phyloP scores from a whole-genome alignment of 129 eudicot genomes.

The Deinandra increscens region DNA sequence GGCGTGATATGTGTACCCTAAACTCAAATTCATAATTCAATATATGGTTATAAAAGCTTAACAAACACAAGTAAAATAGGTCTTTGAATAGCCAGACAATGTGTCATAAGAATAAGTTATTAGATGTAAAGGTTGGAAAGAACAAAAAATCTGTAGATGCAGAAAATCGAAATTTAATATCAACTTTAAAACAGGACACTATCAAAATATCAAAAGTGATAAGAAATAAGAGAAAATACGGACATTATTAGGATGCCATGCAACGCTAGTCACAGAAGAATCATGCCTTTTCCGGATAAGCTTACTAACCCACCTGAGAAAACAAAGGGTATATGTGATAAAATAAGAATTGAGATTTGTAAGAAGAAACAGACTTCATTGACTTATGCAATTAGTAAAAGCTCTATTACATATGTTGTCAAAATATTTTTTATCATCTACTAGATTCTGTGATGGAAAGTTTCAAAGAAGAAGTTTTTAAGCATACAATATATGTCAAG shows the following conservation, averaged over 20 bases:
- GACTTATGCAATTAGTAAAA: conserved; percentile 18
- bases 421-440: conserved; percentile 23
- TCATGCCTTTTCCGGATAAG: conserved; percentile 92
- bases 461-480: conserved; percentile 1
- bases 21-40: conserved; percentile 6
- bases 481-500: conserved; percentile 15
- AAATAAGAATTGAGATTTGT: too few species aligned
- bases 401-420: neutral
- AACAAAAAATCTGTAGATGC: conserved; percentile 2
- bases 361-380: conserved; percentile 20
- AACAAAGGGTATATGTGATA: conserved; percentile 15
- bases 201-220: conserved; percentile 2
- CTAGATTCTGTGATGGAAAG: conserved; percentile 4
- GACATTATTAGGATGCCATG: conserved; percentile 99
- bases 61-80: neutral
- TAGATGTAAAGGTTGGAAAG: conserved; percentile 18
- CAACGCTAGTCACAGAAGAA: conserved; percentile 93
- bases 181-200: conserved; percentile 3
- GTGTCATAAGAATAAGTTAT: conserved; percentile 13
- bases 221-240: conserved; percentile 28
- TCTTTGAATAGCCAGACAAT: conserved; percentile 14
- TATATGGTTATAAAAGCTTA: conserved; percentile 6
- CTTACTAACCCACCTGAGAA: conserved; percentile 98
- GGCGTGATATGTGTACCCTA: neutral
- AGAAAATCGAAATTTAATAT: conserved; percentile 5